Conservation (phyloP, 2,329 filamentous ascomycete species). For the Paraconiothyrium brasiliense region DNA sequence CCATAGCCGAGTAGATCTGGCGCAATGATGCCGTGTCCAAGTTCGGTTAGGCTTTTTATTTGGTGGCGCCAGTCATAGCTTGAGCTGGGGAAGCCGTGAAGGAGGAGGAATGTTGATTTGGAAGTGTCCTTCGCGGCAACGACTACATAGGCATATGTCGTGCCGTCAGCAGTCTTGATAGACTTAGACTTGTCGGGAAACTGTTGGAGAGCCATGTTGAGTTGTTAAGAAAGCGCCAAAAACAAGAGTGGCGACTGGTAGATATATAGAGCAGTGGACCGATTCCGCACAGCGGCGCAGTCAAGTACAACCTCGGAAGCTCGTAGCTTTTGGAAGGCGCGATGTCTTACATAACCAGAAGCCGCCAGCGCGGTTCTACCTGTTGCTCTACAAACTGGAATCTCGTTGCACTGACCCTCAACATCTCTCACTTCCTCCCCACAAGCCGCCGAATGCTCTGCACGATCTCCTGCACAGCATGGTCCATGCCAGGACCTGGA, state of each 20-base stretch:
- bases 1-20: conserved; percentile 6
- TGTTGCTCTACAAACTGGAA: neutral
- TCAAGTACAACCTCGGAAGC: neutral
- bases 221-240: neutral
- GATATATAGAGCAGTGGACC: neutral
- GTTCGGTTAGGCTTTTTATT: neutral
- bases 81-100: conserved; percentile 2
- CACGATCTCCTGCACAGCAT: conserved; percentile 2
- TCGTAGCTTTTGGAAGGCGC: neutral
- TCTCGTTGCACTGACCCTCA: neutral
- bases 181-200: conserved; percentile 2
- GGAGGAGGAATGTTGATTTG: conserved; percentile 1
- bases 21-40: neutral
- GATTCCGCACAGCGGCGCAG: neutral
- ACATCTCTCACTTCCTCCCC: neutral
- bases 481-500: neutral
- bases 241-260: neutral
- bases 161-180: conserved; percentile 4
- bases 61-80: conserved; percentile 5
- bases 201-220: conserved; percentile 1
- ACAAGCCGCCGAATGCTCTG: neutral
- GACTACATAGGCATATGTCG: conserved; percentile 2
- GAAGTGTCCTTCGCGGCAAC: conserved; percentile 1
- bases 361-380: neutral
- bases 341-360: neutral